Evolutionary conservation across 2,329 filamentous ascomycete species (phyloP).

Genomic region (Cladosporium halotolerans): DNA sequence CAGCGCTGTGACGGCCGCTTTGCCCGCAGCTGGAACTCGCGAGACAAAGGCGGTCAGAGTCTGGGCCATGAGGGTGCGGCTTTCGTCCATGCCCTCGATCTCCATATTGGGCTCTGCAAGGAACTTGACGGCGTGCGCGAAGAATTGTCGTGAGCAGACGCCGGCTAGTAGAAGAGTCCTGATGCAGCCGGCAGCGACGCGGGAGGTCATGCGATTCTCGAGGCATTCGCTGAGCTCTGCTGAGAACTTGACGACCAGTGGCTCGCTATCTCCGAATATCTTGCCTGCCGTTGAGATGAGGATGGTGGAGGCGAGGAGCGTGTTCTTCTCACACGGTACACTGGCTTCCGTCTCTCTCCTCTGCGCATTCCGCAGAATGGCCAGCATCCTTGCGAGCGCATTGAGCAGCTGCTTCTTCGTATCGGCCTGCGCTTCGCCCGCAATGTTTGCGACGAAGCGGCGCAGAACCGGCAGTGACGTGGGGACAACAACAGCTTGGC

Average conservation of each 20-base stretch:
- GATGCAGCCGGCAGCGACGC: slow-evolving; percentile 84
- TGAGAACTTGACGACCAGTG: slow-evolving; percentile 67
- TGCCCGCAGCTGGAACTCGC: slow-evolving; percentile 34
- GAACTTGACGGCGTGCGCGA: slow-evolving; percentile 68
- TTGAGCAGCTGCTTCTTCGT: slow-evolving; percentile 69
- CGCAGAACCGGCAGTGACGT: slow-evolving; percentile 87
- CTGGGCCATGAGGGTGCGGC: slow-evolving; percentile 63
- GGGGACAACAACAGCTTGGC: slow-evolving; percentile 82
- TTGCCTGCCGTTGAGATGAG: slow-evolving; percentile 71
- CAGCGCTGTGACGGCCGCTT: slow-evolving; percentile 60
- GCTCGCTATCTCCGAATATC: slow-evolving; percentile 66
- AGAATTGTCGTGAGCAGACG: slow-evolving; percentile 61
- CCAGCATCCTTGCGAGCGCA: slow-evolving; percentile 74
- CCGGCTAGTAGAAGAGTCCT: slow-evolving; percentile 74
- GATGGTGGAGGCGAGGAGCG: slow-evolving; percentile 79
- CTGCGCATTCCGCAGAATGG: slow-evolving; percentile 70
- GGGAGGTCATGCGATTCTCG: slow-evolving; percentile 72
- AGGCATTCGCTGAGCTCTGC: slow-evolving; percentile 82
- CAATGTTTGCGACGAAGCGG: slow-evolving; percentile 76
- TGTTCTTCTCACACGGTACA: slow-evolving; percentile 86
- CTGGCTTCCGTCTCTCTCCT: slow-evolving; percentile 71
- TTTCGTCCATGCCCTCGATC: slow-evolving; percentile 73
- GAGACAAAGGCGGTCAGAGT: slow-evolving; percentile 68
- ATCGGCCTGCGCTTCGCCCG: slow-evolving; percentile 35
- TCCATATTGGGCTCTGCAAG: slow-evolving; percentile 52